These are phyloP conservation scores for Plasmodium berghei DNA, from an alignment of 169 alveolate genomes.

Conservation along the genomic window DNA sequence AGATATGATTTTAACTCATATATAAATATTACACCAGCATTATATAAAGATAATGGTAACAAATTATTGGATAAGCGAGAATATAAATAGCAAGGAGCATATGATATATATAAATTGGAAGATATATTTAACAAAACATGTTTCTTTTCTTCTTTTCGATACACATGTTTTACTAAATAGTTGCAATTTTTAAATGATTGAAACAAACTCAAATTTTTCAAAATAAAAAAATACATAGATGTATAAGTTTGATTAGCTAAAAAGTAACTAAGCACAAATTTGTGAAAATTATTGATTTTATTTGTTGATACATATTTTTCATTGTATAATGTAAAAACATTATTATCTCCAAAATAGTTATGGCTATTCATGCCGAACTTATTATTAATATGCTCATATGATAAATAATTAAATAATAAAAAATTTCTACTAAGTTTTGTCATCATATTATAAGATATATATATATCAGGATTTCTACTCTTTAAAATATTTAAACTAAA, in stretches of 20 bases:
- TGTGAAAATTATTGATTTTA: constrained; percentile 34
- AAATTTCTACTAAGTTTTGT: constrained; percentile 48
- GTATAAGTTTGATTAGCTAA: constrained; percentile 37
- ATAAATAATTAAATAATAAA: constrained; percentile 41
- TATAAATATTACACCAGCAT: constrained; percentile 14
- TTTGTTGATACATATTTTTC: constrained; percentile 25
- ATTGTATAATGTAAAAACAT: constrained; percentile 14
- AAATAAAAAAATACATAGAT: constrained; percentile 41
- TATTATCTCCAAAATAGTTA: constrained; percentile 3
- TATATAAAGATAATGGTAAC: constrained; percentile 43
- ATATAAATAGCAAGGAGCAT: constrained; percentile 21
- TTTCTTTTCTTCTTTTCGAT: constrained; percentile 6
- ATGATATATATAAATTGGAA: not conserved
- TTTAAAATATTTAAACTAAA: constrained; percentile 1
- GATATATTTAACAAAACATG: not conserved
- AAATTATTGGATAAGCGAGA: constrained; percentile 35
- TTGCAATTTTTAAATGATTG: constrained; percentile 19
- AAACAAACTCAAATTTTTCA: constrained; percentile 27
- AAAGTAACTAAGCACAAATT: constrained; percentile 26
- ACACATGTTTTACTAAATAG: constrained; percentile 27
- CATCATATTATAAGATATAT: constrained; percentile 41
- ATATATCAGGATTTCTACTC: not conserved
- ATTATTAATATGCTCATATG: constrained; percentile 11
- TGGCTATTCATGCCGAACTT: not conserved
- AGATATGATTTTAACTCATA: constrained; percentile 4